These are phyloP conservation scores for Penicillium atrosanguineum DNA, from an alignment of 495 filamentous ascomycete species.

Conservation along the genomic window DNA sequence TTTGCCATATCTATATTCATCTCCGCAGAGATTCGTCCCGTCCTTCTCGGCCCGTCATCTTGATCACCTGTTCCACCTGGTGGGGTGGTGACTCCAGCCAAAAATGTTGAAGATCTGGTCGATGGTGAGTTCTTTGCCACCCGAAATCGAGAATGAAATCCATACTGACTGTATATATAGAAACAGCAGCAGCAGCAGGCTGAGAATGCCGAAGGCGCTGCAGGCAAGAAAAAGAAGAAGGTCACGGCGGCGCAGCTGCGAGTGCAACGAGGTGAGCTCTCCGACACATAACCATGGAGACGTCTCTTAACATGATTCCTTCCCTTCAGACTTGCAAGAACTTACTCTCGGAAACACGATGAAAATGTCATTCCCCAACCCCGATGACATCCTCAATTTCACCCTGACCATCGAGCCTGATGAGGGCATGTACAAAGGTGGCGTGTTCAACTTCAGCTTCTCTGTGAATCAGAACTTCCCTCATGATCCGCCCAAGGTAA, in stretches of 20 bases:
- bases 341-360: slow-evolving; percentile 87
- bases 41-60: not conserved
- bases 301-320: not conserved
- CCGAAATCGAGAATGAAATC: not conserved
- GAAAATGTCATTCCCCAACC: slow-evolving; percentile 89
- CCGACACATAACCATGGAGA: not conserved
- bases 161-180: slow-evolving; percentile 39
- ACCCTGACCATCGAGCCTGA: slow-evolving; percentile 90
- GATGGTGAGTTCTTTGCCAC: slow-evolving; percentile 62
- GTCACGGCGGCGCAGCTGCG: slow-evolving; percentile 94
- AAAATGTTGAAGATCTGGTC: slow-evolving; percentile 99
- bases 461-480: slow-evolving; percentile 92
- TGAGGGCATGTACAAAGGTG: slow-evolving; percentile 96
- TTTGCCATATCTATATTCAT: not conserved
- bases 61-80: slow-evolving; percentile 9
- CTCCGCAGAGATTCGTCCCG: not conserved
- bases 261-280: slow-evolving; percentile 80
- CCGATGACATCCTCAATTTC: slow-evolving; percentile 96
- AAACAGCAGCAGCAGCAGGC: slow-evolving; percentile 90
- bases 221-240: slow-evolving; percentile 90
- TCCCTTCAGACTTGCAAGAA: slow-evolving; percentile 76
- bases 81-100: slow-evolving; percentile 39
- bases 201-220: slow-evolving; percentile 78
- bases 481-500: slow-evolving; percentile 97
- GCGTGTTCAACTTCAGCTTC: slow-evolving; percentile 86